Base-by-base conservation (phyloP, 345 rosid species). In the Syzygium aromaticum region DNA sequence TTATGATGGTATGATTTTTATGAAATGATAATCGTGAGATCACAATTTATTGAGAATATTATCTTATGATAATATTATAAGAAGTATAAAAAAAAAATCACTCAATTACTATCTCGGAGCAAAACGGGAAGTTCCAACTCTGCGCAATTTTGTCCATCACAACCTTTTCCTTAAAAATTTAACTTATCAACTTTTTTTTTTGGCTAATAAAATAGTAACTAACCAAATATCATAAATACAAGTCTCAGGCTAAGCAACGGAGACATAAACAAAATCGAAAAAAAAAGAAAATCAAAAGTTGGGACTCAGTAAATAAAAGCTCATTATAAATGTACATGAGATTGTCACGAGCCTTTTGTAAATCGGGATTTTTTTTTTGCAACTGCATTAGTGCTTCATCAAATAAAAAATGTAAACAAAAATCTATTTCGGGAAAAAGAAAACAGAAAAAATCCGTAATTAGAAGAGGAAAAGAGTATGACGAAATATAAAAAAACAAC, bases 1-100 rank as follows among this genome's bases (percentile, higher is more conserved):
- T 17, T 30, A 5, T 8, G 23, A 30, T 30, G 2, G 46, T 30
- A 4, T 30, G 46, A 67, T 67, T 67, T 64, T 30, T 4, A 30
- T 7, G 8, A 30, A 4, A 0, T 17, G 0, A 8, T 4, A 19
- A 10, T 19, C 7, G 8, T 61, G 7, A 61, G 13, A 73, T 30
- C 2, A 2, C 0, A 7, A 73, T 73, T 33, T 19, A 19, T 1
- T 3, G 1, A 33, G 0, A 33, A 67, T 33, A 67, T 64, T 67
- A 64, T 67, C 13, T 17, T 2, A 7, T 0, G 13, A 67, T 67
- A 17, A 10, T n/a, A 19, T 0, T 33, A 67, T 12, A 0, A 67
- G 6, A 67, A 33, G 7, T 17, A 8, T 33, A 67, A 67, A 64
- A 8, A 64, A 15, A 64, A 8, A 64, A 16, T 64, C 38, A 9